phyloP scores from a whole-genome alignment of 192 early-diverging fungal species.

The Coemansia brasiliensis region DNA sequence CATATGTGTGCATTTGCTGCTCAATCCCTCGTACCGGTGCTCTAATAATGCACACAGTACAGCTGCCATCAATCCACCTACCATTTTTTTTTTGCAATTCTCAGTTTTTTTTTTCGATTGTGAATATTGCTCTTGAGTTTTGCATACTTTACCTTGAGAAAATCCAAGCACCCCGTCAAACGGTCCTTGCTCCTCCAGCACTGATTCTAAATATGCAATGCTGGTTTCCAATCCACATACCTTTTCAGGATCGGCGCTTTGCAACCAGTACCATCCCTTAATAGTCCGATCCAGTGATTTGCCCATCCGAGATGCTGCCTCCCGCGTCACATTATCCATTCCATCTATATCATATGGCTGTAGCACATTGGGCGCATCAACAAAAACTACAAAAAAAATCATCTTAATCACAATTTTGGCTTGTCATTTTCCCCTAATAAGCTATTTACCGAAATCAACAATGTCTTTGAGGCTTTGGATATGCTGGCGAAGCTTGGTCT shows the following conservation, averaged over 20 bases:
- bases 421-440: neutral
- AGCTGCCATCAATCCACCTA: constrained; percentile 48
- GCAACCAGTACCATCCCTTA: constrained; percentile 39
- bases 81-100: neutral
- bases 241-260: constrained; percentile 32
- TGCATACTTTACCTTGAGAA: constrained; percentile 29
- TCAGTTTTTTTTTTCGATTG: too few relatives aligned
- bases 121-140: neutral
- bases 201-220: constrained; percentile 22
- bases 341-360: constrained; percentile 43
- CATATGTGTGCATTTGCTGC: constrained; percentile 13
- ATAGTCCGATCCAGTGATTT: constrained; percentile 19
- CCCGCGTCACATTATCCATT: constrained; percentile 37
- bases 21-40: constrained; percentile 5
- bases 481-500: constrained; percentile 33
- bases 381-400: constrained; percentile 28
- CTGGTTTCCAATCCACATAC: constrained; percentile 28
- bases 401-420: neutral
- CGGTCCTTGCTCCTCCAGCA: constrained; percentile 37
- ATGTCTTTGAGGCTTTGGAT: constrained; percentile 16
- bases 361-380: constrained; percentile 38
- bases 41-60: constrained; percentile 39
- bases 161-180: constrained; percentile 53
- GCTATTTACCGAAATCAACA: constrained; percentile 49
- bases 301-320: constrained; percentile 13